phyloP scores from a whole-genome alignment of 75 land plant genomes.

The Pinus taeda region DNA sequence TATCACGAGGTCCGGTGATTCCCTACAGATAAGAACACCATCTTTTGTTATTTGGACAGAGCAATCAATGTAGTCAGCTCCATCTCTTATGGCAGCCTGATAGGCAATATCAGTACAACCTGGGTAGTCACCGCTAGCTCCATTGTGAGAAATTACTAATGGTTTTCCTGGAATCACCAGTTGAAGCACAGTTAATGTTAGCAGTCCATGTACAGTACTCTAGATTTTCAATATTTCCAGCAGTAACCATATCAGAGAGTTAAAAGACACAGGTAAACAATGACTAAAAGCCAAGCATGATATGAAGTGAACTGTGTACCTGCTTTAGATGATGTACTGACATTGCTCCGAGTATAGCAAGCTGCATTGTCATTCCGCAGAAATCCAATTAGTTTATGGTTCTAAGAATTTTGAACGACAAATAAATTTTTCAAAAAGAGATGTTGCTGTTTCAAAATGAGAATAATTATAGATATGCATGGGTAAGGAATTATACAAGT shows the following conservation, averaged over 20 bases:
- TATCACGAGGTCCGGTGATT: constrained; percentile 38
- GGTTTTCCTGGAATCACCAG: constrained; percentile 24
- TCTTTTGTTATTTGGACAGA: constrained; percentile 84
- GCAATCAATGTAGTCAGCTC: constrained; percentile 84
- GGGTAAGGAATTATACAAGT: not conserved
- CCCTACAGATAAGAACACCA: constrained; percentile 68
- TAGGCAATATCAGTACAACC: constrained; percentile 73
- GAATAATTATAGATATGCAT: not conserved
- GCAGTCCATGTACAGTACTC: too few relatives aligned
- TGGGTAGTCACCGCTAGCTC: constrained; percentile 82
- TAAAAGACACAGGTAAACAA: not conserved
- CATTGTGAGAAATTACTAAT: constrained; percentile 74
- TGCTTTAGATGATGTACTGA: not conserved
- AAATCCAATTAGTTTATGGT: not conserved
- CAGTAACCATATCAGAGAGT: not conserved
- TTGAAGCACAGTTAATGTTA: not conserved
- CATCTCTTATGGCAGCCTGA: constrained; percentile 59
- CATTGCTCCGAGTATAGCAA: not conserved
- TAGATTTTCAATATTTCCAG: not conserved
- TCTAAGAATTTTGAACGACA: not conserved
- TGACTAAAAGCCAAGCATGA: not conserved
- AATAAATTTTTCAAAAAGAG: not conserved
- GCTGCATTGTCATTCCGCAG: not conserved
- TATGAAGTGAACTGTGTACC: not conserved
- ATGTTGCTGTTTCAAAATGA: not conserved